Percentiles rank a stretch among this genome's conserved stretches.
phyloP scores from a whole-genome alignment of 176 grass and related monocot genomes.

The Areca catechu region DNA sequence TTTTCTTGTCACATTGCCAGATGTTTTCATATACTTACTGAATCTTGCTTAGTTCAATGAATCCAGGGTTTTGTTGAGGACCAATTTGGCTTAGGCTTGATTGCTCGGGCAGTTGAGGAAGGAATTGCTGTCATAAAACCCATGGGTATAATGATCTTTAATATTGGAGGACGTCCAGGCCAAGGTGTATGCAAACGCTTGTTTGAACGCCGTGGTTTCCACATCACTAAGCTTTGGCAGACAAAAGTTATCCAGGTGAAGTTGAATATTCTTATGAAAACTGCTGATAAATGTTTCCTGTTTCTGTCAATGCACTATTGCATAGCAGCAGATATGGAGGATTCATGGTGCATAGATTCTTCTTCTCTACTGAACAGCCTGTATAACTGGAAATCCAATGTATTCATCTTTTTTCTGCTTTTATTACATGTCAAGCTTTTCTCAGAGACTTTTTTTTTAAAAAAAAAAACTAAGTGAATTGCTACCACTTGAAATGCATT shows the following conservation, averaged over 20 bases:
- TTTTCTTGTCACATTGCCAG: too few relatives aligned
- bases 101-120: conserved; percentile 98
- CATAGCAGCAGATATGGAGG: too few relatives aligned
- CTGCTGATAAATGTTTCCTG: too few relatives aligned
- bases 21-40: conserved; percentile 16
- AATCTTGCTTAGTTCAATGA: conserved; percentile 7
- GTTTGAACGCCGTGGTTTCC: conserved; percentile 82
- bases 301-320: too few relatives aligned
- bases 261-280: not conserved
- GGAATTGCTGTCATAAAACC: conserved; percentile 98
- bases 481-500: not conserved
- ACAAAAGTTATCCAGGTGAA: conserved; percentile 95
- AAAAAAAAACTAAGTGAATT: not conserved
- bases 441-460: too few relatives aligned
- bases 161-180: conserved; percentile 95
- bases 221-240: conserved; percentile 92
- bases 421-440: too few relatives aligned
- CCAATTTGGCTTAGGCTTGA: conserved; percentile 92
- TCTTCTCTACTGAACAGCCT: too few relatives aligned
- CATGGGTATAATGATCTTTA: conserved; percentile 87
- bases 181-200: conserved; percentile 88
- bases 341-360: too few relatives aligned
- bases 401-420: too few relatives aligned
- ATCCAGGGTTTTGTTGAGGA: conserved; percentile 89
- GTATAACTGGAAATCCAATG: too few relatives aligned